These are phyloP conservation scores for Irpex sp. DNA, from an alignment of 1,284 basidiomycete genomes.

Conservation along the genomic window DNA sequence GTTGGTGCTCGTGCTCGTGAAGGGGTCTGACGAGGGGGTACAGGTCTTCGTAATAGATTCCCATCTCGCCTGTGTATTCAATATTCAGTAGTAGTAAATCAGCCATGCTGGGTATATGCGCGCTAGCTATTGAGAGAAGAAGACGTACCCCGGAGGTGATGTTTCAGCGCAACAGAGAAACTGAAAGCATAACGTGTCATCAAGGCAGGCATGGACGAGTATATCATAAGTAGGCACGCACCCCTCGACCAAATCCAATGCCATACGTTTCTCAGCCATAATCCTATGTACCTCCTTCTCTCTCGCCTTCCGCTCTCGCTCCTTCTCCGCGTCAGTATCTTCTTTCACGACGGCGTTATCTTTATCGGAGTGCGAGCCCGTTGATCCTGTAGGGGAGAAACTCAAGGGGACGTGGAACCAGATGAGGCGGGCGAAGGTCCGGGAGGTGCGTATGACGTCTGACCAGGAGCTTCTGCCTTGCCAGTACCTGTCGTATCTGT, in stretches of 20 bases:
- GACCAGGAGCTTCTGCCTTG: conserved; percentile 59
- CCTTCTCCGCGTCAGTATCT: conserved; percentile 16
- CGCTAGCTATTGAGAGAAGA: too few relatives aligned
- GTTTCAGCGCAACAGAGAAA: conserved; percentile 58
- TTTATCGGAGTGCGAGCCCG: not conserved
- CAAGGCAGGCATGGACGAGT: not conserved
- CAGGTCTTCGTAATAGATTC: conserved; percentile 59
- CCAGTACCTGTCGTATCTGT: conserved; percentile 62
- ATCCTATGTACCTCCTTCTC: conserved; percentile 41
- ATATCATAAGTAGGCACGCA: conserved; percentile 24
- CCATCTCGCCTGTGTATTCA: conserved; percentile 39
- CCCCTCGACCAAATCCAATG: conserved; percentile 57
- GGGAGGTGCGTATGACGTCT: conserved; percentile 49
- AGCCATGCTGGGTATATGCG: not conserved
- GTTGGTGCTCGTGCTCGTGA: conserved; percentile 17
- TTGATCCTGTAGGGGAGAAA: conserved; percentile 15
- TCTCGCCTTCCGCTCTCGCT: conserved; percentile 27
- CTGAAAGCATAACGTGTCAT: conserved; percentile 25
- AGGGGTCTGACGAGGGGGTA: conserved; percentile 45
- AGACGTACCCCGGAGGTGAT: conserved; percentile 51
- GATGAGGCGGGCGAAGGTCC: conserved; percentile 49
- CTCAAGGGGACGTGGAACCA: conserved; percentile 63
- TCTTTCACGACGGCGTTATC: too few relatives aligned
- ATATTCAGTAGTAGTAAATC: not conserved
- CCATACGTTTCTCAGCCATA: conserved; percentile 59